Percentiles rank a stretch among this genome's conserved stretches.
Conservation (phyloP, 2,329 filamentous ascomycete species). For the Fusarium sp. region DNA sequence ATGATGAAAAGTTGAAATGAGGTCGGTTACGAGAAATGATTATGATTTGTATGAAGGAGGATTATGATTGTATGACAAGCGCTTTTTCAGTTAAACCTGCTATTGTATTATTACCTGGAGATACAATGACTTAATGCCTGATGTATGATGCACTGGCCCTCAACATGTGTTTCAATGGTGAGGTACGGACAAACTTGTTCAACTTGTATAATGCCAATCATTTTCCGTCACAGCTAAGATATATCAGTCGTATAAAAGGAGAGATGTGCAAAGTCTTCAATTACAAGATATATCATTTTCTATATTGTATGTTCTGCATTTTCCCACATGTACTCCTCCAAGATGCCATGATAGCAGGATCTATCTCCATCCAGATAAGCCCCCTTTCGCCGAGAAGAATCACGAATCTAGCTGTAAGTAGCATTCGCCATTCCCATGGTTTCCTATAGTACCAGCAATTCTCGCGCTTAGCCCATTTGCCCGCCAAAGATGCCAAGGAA, state of each 20-base stretch:
- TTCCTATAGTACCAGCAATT: neutral
- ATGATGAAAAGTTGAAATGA: neutral
- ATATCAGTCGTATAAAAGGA: neutral
- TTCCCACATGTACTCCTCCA: constrained; percentile 5
- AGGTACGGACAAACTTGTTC: neutral
- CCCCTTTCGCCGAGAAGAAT: neutral
- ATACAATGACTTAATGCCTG: constrained; percentile 1
- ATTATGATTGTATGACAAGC: constrained; percentile 16
- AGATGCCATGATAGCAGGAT: constrained; percentile 2
- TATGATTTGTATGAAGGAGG: constrained; percentile 5
- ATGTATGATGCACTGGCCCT: neutral
- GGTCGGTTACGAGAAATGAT: constrained; percentile 3
- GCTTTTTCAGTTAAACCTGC: constrained; percentile 1
- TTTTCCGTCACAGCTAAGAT: neutral
- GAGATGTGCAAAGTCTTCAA: neutral
- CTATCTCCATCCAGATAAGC: neutral
- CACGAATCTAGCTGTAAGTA: neutral
- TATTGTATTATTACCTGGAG: constrained; percentile 5
- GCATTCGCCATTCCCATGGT: neutral
- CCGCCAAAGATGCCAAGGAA: constrained; percentile 10
- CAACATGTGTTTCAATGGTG: neutral
- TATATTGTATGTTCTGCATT: neutral
- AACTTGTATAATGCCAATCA: neutral
- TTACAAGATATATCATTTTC: constrained; percentile 12
- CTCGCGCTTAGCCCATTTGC: neutral